phyloP scores from a whole-genome alignment of 2,329 filamentous ascomycete species.

The Fusarium pseudonygamai region DNA sequence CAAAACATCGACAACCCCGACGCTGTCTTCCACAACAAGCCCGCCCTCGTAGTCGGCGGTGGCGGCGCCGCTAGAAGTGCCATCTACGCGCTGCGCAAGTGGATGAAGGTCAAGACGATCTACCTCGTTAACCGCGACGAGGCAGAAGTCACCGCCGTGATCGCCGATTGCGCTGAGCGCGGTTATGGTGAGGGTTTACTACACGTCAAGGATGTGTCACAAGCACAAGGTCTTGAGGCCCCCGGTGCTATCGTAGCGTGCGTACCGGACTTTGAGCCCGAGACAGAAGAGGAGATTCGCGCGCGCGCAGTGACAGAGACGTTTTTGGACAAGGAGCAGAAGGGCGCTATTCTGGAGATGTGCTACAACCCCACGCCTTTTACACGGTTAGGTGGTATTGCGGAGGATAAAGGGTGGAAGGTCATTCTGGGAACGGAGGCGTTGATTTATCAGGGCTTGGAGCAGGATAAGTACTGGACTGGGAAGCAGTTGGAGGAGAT shows the following conservation, averaged over 20 bases:
- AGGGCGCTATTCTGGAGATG: slow-evolving; percentile 81
- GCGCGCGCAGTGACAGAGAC: slow-evolving; percentile 66
- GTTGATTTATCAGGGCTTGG: slow-evolving; percentile 79
- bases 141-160: slow-evolving; percentile 72
- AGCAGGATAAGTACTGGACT: slow-evolving; percentile 74
- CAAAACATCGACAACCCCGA: slow-evolving; percentile 61
- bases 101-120: slow-evolving; percentile 72
- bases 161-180: slow-evolving; percentile 68
- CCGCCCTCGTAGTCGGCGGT: slow-evolving; percentile 79
- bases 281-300: slow-evolving; percentile 67
- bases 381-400: slow-evolving; percentile 72
- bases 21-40: slow-evolving; percentile 63
- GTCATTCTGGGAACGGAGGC: slow-evolving; percentile 81
- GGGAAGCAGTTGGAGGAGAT: slow-evolving; percentile 66
- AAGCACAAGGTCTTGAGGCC: slow-evolving; percentile 66
- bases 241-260: slow-evolving; percentile 77
- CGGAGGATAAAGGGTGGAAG: slow-evolving; percentile 72
- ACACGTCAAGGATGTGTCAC: slow-evolving; percentile 68
- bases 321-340: slow-evolving; percentile 58
- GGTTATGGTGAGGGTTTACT: slow-evolving; percentile 69
- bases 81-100: slow-evolving; percentile 77
- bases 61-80: slow-evolving; percentile 82
- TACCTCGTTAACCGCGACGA: slow-evolving; percentile 82
- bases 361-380: slow-evolving; percentile 80
- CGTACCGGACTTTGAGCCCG: slow-evolving; percentile 79